Percentiles rank a stretch among this genome's conserved stretches.
Evolutionary conservation across 306 rosid genomes (phyloP).

Genomic region (Astragalus glycyphyllos): DNA sequence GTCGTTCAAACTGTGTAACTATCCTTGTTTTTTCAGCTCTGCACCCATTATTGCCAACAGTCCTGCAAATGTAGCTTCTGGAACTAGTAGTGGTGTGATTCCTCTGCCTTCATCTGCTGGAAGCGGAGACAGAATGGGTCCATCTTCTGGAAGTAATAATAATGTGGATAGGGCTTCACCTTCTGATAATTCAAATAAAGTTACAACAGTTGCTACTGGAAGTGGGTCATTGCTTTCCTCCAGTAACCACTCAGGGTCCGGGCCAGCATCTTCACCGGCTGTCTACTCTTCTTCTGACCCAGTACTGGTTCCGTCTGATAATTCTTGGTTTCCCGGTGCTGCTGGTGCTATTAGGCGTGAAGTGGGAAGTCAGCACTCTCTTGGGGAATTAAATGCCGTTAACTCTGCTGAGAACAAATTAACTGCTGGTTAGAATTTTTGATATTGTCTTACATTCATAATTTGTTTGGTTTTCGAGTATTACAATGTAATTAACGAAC

Average conservation of each 20-base stretch:
- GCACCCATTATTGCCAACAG: conserved; percentile 57
- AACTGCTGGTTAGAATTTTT: conserved; percentile 58
- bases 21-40: conserved; percentile 65
- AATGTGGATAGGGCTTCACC: conserved; percentile 51
- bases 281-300: conserved; percentile 68
- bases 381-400: conserved; percentile 59
- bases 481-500: conserved; percentile 36
- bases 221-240: conserved; percentile 51
- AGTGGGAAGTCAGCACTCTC: conserved; percentile 58
- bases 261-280: conserved; percentile 55
- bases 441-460: conserved; percentile 23
- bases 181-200: conserved; percentile 54
- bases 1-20: conserved; percentile 34
- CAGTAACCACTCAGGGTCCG: conserved; percentile 44
- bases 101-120: conserved; percentile 50
- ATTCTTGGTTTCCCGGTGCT: conserved; percentile 64
- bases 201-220: conserved; percentile 45
- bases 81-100: conserved; percentile 50
- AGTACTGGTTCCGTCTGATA: conserved; percentile 66
- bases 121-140: conserved; percentile 52
- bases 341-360: conserved; percentile 68
- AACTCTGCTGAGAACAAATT: conserved; percentile 50
- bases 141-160: conserved; percentile 51
- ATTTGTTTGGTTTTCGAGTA: conserved; percentile 33
- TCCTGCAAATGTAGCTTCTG: conserved; percentile 55